A percentile compares a stretch with the other conserved stretches of the same genome.
phyloP scores from a whole-genome alignment of 1,139 yeast species.

The Yamadazyma mexicana region DNA sequence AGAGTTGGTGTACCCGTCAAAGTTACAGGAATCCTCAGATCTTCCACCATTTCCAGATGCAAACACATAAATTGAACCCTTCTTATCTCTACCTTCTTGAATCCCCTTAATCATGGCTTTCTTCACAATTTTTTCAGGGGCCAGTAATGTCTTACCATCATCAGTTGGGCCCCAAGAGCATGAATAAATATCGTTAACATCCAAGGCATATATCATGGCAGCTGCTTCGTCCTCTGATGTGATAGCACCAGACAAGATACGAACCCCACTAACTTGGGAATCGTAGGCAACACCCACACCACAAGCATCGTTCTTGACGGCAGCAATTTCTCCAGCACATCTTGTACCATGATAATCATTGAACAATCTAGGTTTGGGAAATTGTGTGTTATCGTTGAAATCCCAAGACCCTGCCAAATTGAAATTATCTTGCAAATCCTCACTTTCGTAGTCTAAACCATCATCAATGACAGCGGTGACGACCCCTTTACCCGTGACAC shows the following conservation, averaged over 20 bases:
- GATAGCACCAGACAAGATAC: constrained; percentile 80
- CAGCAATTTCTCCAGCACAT: constrained; percentile 98
- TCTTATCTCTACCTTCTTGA: constrained; percentile 76
- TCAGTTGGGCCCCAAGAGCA: constrained; percentile 99
- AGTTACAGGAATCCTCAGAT: constrained; percentile 86
- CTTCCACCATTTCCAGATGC: constrained; percentile 96
- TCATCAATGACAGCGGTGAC: constrained; percentile 92
- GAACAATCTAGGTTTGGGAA: constrained; percentile 77
- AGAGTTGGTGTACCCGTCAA: constrained; percentile 96
- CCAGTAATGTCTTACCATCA: constrained; percentile 83
- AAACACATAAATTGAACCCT: constrained; percentile 90
- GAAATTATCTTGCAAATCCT: constrained; percentile 71
- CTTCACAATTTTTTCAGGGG: constrained; percentile 74
- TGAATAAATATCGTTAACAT: constrained; percentile 85
- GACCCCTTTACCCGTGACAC: constrained; percentile 77
- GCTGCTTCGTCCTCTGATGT: constrained; percentile 90
- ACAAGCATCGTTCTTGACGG: constrained; percentile 82
- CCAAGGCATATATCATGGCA: constrained; percentile 76
- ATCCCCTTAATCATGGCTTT: constrained; percentile 83
- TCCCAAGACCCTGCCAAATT: constrained; percentile 85
- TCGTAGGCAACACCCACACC: constrained; percentile 94
- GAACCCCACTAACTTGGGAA: constrained; percentile 83
- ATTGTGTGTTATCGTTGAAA: constrained; percentile 70
- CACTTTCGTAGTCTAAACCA: constrained; percentile 81
- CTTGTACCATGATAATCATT: constrained; percentile 97